phyloP scores from a whole-genome alignment of 306 rosid genomes.

The Quercus rubra region DNA sequence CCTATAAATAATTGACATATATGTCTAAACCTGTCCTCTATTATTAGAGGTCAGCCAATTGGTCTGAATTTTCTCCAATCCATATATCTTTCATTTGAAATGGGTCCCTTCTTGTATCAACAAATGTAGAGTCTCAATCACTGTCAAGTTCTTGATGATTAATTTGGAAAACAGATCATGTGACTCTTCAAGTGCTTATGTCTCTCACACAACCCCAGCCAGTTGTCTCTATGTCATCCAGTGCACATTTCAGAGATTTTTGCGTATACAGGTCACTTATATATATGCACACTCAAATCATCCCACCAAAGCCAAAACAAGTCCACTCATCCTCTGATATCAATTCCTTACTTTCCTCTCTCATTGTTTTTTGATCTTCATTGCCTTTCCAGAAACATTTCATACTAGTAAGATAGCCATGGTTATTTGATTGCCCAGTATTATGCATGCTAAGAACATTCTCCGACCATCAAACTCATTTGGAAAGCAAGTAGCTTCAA shows the following conservation, averaged over 20 bases:
- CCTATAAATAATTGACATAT: not conserved
- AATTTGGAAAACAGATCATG: slow-evolving; percentile 12
- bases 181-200: slow-evolving; percentile 12
- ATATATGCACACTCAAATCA: not conserved
- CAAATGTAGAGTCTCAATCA: slow-evolving; percentile 5
- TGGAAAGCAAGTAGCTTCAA: not conserved
- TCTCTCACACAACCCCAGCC: not conserved
- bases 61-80: too few relatives aligned
- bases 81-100: not conserved
- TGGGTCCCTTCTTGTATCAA: not conserved
- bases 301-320: not conserved
- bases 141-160: not conserved
- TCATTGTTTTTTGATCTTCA: too few relatives aligned
- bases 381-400: too few relatives aligned
- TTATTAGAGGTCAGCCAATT: too few relatives aligned
- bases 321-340: not conserved
- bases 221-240: too few relatives aligned
- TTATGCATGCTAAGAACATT: not conserved
- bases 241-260: too few relatives aligned
- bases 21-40: too few relatives aligned
- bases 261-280: not conserved
- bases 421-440: not conserved
- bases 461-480: not conserved
- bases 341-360: too few relatives aligned
- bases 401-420: not conserved